These are phyloP conservation scores for Pichia sp. DNA, from an alignment of 1,139 yeast genomes.

Conservation along the genomic window DNA sequence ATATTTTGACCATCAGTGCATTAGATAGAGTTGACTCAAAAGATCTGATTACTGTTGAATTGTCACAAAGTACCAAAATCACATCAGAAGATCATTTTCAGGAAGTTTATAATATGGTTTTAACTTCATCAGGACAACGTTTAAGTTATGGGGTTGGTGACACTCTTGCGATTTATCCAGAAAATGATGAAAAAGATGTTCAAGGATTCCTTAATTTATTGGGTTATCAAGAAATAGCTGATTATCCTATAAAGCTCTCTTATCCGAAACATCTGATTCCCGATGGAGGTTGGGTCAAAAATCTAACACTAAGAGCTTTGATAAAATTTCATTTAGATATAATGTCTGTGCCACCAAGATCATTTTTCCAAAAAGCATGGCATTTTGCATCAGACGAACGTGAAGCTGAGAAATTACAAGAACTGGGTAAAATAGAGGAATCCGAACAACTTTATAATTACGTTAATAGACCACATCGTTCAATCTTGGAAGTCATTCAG, in stretches of 20 bases:
- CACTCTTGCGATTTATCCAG: conserved; percentile 67
- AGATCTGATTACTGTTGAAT: conserved; percentile 28
- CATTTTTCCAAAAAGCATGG: conserved; percentile 64
- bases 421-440: conserved; percentile 66
- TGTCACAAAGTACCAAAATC: conserved; percentile 7
- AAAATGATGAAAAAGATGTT: conserved; percentile 59
- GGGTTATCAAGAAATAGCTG: conserved; percentile 67
- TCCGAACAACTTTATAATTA: conserved; percentile 79
- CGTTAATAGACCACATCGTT: conserved; percentile 85
- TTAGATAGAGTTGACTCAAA: not conserved
- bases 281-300: conserved; percentile 48
- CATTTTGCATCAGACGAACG: conserved; percentile 65
- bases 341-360: conserved; percentile 72
- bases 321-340: conserved; percentile 76
- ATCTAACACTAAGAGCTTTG: conserved; percentile 59
- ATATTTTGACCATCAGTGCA: not conserved
- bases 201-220: conserved; percentile 59
- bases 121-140: conserved; percentile 26
- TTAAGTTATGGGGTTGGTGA: conserved; percentile 66
- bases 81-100: conserved; percentile 64
- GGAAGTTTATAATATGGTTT: conserved; percentile 65
- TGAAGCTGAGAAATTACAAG: conserved; percentile 67
- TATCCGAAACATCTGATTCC: conserved; percentile 11
- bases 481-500: conserved; percentile 70
- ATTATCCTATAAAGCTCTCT: conserved; percentile 32